A percentile compares a stretch with the other conserved stretches of the same genome.
phyloP scores from a whole-genome alignment of 2,329 filamentous ascomycete genomes.

The Penicillium sp. region DNA sequence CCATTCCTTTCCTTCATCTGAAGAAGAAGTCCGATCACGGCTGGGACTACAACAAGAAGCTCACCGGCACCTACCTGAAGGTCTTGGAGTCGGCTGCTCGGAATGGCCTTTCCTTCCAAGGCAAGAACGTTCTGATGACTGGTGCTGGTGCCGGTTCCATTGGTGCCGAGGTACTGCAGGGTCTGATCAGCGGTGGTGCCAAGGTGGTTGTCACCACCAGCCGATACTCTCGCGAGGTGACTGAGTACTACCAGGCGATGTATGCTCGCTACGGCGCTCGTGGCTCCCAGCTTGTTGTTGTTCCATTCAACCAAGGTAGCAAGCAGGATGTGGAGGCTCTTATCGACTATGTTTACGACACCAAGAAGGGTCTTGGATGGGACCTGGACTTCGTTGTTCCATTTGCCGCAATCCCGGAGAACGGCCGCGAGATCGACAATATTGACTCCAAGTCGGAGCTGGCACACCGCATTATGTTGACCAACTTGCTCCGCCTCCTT shows the following conservation, averaged over 20 bases:
- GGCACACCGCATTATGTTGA: slow-evolving; percentile 98
- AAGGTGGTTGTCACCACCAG: slow-evolving; percentile 96
- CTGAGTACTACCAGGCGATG: slow-evolving; percentile 99
- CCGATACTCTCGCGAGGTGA: slow-evolving; percentile 93
- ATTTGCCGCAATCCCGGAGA: slow-evolving; percentile 96
- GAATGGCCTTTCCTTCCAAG: slow-evolving; percentile 81
- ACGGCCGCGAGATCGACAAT: slow-evolving; percentile 91
- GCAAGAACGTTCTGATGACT: slow-evolving; percentile 96
- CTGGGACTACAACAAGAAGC: slow-evolving; percentile 99
- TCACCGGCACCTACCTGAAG: slow-evolving; percentile 88
- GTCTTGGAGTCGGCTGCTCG: slow-evolving; percentile 84
- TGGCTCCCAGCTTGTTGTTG: slow-evolving; percentile 93
- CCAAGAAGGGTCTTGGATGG: slow-evolving; percentile 96
- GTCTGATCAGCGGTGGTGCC: slow-evolving; percentile 90
- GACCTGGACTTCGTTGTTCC: slow-evolving; percentile 94
- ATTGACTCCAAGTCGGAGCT: slow-evolving; percentile 98
- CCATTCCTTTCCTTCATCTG: slow-evolving; percentile 93
- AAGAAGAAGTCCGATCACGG: slow-evolving; percentile 96
- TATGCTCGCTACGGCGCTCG: slow-evolving; percentile 90
- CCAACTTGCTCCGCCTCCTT: slow-evolving; percentile 86
- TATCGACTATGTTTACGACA: slow-evolving; percentile 91
- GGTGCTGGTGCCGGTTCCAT: slow-evolving; percentile 97
- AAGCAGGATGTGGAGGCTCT: slow-evolving; percentile 96
- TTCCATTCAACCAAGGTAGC: slow-evolving; percentile 98
- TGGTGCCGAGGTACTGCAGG: slow-evolving; percentile 92